These are phyloP conservation scores for Casuarina glauca DNA, from an alignment of 306 rosid species.

Conservation along the genomic window DNA sequence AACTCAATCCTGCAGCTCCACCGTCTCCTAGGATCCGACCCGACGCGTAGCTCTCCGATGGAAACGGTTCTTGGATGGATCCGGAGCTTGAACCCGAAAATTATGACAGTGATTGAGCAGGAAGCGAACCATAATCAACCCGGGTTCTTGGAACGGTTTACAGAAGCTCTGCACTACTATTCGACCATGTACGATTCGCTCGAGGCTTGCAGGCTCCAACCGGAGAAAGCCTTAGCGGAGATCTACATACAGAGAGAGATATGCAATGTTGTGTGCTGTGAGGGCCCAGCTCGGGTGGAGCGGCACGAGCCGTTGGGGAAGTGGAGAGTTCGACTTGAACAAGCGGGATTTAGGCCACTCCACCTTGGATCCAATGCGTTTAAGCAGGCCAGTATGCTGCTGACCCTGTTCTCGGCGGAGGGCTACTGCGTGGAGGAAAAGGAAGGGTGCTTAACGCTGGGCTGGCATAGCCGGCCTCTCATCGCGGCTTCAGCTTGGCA, in stretches of 20 bases:
- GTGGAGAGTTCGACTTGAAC: constrained; percentile 62
- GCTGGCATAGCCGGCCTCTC: constrained; percentile 90
- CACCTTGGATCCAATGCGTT: constrained; percentile 81
- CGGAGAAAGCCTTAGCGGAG: constrained; percentile 80
- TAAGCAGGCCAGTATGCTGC: constrained; percentile 81
- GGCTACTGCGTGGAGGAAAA: constrained; percentile 83
- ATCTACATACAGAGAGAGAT: constrained; percentile 72
- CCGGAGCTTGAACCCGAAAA: constrained; percentile 69
- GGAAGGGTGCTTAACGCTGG: constrained; percentile 77
- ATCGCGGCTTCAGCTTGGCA: constrained; percentile 94
- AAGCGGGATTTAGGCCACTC: constrained; percentile 61
- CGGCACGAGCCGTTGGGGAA: constrained; percentile 72
- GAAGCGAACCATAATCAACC: constrained; percentile 77
- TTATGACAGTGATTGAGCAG: constrained; percentile 79
- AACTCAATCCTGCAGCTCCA: constrained; percentile 89
- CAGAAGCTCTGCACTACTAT: constrained; percentile 75
- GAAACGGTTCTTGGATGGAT: constrained; percentile 61
- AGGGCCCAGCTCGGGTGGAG: constrained; percentile 74
- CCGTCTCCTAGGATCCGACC: constrained; percentile 59
- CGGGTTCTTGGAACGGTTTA: constrained; percentile 83
- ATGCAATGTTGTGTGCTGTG: constrained; percentile 80
- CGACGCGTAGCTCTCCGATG: constrained; percentile 28
- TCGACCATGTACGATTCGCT: constrained; percentile 88
- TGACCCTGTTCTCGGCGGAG: constrained; percentile 76
- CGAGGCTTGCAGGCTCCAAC: constrained; percentile 65